These are phyloP conservation scores for Myxozyma vanderwaltii DNA, from an alignment of 805 yeast genomes.

Conservation along the genomic window DNA sequence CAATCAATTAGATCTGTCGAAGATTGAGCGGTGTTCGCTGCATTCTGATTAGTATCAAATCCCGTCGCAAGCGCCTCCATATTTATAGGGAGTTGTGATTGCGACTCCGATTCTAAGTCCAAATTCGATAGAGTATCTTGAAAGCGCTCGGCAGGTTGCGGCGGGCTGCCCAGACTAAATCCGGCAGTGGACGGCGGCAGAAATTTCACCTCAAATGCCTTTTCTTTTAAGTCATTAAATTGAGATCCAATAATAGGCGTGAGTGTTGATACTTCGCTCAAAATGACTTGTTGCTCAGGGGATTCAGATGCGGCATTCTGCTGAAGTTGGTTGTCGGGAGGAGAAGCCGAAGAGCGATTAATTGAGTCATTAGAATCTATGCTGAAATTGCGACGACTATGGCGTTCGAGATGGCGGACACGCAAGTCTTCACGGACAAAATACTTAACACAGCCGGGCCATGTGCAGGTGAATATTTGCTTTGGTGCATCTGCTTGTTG, in stretches of 20 bases:
- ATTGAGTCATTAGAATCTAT: background rate
- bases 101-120: background rate
- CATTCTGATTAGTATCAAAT: background rate
- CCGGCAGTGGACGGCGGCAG: background rate
- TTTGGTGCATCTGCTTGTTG: constrained; percentile 39
- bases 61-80: background rate
- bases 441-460: constrained; percentile 41
- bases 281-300: background rate
- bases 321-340: background rate
- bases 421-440: constrained; percentile 45
- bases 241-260: background rate
- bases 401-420: constrained; percentile 43
- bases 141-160: background rate
- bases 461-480: constrained; percentile 41
- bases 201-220: background rate
- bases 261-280: background rate
- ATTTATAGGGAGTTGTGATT: background rate
- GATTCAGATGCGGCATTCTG: background rate
- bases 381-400: constrained; percentile 30
- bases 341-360: background rate
- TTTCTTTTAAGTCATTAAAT: background rate
- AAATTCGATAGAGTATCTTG: background rate
- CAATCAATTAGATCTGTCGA: constrained; percentile 41
- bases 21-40: background rate
- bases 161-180: background rate